These are phyloP conservation scores for Pseudogymnoascus sp. DNA, from an alignment of 2,329 filamentous ascomycete species.

Conservation along the genomic window DNA sequence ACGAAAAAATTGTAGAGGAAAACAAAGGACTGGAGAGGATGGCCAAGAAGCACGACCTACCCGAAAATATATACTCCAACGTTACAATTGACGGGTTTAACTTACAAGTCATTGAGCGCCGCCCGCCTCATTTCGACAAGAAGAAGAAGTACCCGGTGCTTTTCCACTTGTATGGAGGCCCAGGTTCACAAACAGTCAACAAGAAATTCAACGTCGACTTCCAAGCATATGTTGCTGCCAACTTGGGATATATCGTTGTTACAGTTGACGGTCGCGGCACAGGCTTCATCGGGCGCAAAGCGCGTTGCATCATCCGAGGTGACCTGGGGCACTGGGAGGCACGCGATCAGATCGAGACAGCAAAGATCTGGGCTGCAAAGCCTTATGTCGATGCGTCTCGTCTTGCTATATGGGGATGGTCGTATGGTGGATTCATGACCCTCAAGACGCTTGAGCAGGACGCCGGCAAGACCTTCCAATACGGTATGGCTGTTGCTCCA, in stretches of 20 bases:
- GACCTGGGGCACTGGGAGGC: slow-evolving; percentile 81
- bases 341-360: slow-evolving; percentile 82
- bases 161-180: slow-evolving; percentile 91
- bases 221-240: slow-evolving; percentile 78
- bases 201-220: slow-evolving; percentile 81
- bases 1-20: slow-evolving; percentile 66
- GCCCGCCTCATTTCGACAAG: slow-evolving; percentile 78
- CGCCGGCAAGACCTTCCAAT: slow-evolving; percentile 80
- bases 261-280: slow-evolving; percentile 92
- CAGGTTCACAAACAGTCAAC: slow-evolving; percentile 80
- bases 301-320: slow-evolving; percentile 72
- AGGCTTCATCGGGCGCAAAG: slow-evolving; percentile 76
- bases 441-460: slow-evolving; percentile 92
- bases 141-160: slow-evolving; percentile 86
- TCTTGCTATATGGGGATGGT: slow-evolving; percentile 97
- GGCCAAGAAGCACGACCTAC: slow-evolving; percentile 70
- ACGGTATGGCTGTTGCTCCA: slow-evolving; percentile 95
- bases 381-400: slow-evolving; percentile 73
- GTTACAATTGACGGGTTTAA: slow-evolving; percentile 74
- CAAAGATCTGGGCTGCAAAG: slow-evolving; percentile 72
- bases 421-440: slow-evolving; percentile 89
- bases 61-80: slow-evolving; percentile 72
- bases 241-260: slow-evolving; percentile 84
- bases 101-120: slow-evolving; percentile 69
- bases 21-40: slow-evolving; percentile 62